phyloP scores from a whole-genome alignment of 345 rosid species.

The Brassica carinata region DNA sequence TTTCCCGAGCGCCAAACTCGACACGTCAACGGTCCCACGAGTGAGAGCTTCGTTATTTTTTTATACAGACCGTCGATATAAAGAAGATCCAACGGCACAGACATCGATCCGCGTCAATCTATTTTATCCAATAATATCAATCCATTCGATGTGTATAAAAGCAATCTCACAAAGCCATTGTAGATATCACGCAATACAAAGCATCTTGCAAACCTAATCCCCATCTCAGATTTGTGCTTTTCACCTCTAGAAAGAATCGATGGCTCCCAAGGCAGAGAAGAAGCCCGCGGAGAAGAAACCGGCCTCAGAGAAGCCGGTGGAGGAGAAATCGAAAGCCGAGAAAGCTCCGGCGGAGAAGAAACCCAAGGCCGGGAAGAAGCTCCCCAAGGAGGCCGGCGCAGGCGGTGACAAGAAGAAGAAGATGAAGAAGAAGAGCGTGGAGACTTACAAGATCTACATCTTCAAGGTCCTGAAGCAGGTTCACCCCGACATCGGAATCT shows the following conservation, averaged over 20 bases:
- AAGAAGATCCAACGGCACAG: constrained; percentile 18
- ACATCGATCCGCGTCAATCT: constrained; percentile 5
- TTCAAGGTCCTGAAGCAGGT: constrained; percentile 70
- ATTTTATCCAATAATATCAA: constrained; percentile 18
- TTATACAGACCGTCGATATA: constrained; percentile 22
- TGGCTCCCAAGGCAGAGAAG: constrained; percentile 58
- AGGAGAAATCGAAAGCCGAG: constrained; percentile 73
- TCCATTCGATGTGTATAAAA: constrained; percentile 8
- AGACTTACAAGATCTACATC: constrained; percentile 92
- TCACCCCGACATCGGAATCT: constrained; percentile 65
- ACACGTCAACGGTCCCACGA: constrained; percentile 26
- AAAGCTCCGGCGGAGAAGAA: constrained; percentile 85
- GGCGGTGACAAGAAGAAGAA: constrained; percentile 76
- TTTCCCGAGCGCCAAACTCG: constrained; percentile 13
- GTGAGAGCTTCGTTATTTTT: background rate
- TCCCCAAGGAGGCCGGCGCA: constrained; percentile 61
- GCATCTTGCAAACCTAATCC: background rate
- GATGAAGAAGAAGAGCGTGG: constrained; percentile 62
- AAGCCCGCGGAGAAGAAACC: constrained; percentile 62
- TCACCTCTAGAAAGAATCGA: background rate
- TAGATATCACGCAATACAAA: background rate
- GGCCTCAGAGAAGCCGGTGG: constrained; percentile 54
- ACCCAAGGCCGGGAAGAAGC: constrained; percentile 86
- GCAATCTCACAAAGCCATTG: background rate
- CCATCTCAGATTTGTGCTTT: constrained; percentile 6